Evolutionary conservation across 192 early-diverging fungal species (phyloP).

Genomic region (Gaertneriomyces sp.): DNA sequence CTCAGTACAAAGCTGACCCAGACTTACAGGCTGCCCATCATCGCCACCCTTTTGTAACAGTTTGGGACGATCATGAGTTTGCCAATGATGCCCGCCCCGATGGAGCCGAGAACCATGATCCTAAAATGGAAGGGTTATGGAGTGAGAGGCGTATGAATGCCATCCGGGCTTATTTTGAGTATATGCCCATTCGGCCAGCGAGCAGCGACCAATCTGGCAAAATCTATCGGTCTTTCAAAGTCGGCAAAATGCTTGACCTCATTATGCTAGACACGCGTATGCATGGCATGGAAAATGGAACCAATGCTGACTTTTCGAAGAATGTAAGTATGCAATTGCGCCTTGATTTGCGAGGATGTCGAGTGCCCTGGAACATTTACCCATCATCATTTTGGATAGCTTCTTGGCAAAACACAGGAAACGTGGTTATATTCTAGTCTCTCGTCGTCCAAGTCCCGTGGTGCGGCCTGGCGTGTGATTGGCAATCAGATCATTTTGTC

Average conservation of each 20-base stretch:
- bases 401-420: slow-evolving; percentile 37
- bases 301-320: too few species aligned
- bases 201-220: slow-evolving; percentile 5
- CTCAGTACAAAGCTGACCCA: slow-evolving; percentile 40
- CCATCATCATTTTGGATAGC: slow-evolving; percentile 1
- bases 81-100: slow-evolving; percentile 31
- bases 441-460: slow-evolving; percentile 21
- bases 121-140: slow-evolving; percentile 17
- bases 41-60: slow-evolving; percentile 33
- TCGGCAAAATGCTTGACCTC: slow-evolving; percentile 41
- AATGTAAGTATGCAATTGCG: too few species aligned
- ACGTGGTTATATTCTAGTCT: slow-evolving; percentile 33
- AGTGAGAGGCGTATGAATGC: slow-evolving; percentile 24
- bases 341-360: too few species aligned
- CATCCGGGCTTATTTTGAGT: slow-evolving; percentile 43
- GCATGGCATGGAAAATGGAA: slow-evolving; percentile 21
- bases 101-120: slow-evolving; percentile 12
- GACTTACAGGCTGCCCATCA: slow-evolving; percentile 36
- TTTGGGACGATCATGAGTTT: slow-evolving; percentile 47
- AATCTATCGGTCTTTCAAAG: slow-evolving; percentile 39
- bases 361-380: neutral
- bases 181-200: slow-evolving; percentile 38
- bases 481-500: slow-evolving; percentile 44
- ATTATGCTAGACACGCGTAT: slow-evolving; percentile 46
- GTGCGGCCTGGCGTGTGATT: slow-evolving; percentile 35